Evolutionary conservation across 1,284 basidiomycete species (phyloP).

Genomic region (Kalmanozyma brasiliensis): DNA sequence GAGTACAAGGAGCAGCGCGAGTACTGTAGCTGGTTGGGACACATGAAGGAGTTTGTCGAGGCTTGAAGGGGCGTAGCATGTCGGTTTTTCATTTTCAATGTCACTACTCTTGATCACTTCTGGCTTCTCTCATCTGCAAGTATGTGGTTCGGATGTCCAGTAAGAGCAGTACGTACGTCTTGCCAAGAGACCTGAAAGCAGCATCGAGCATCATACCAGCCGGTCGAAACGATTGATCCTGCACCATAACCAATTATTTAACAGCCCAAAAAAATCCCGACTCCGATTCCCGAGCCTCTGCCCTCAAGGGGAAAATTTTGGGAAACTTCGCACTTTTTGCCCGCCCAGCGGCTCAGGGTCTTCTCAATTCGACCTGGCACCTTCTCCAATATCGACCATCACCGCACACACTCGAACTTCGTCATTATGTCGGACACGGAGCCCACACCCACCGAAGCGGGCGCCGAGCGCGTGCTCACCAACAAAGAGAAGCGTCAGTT

Average conservation of each 20-base stretch:
- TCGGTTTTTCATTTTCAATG: background rate
- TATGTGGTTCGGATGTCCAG: too few relatives aligned
- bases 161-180: too few relatives aligned
- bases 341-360: conserved; percentile 1
- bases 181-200: too few relatives aligned
- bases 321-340: too few relatives aligned
- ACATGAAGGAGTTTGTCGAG: conserved; percentile 86
- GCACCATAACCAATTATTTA: too few relatives aligned
- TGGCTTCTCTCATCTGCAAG: too few relatives aligned
- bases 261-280: conserved; percentile 1
- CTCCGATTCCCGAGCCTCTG: too few relatives aligned
- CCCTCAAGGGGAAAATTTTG: conserved; percentile 25
- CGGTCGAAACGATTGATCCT: too few relatives aligned
- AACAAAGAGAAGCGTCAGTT: conserved; percentile 60
- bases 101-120: too few relatives aligned
- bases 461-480: conserved; percentile 32
- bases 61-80: conserved; percentile 36
- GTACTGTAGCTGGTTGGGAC: conserved; percentile 88
- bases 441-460: background rate
- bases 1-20: conserved; percentile 72
- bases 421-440: conserved; percentile 16
- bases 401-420: background rate
- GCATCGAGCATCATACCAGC: too few relatives aligned
- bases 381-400: conserved; percentile 2
- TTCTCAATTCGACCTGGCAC: background rate